These are phyloP conservation scores for Lyophyllum atratum DNA, from an alignment of 768 basidiomycete genomes.

Conservation along the genomic window DNA sequence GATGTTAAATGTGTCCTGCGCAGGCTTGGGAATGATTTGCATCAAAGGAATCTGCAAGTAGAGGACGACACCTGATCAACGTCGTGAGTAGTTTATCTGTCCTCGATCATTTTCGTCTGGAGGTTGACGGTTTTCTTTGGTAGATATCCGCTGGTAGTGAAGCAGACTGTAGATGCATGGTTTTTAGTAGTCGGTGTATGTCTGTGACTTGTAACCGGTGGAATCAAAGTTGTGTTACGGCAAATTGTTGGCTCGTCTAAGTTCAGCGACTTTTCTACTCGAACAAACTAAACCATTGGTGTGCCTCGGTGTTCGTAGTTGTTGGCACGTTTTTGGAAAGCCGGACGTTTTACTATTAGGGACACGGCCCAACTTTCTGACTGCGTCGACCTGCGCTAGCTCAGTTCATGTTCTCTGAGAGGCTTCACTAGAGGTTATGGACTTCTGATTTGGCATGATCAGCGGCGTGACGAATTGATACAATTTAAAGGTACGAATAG, in stretches of 20 bases:
- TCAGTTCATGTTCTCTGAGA: no score
- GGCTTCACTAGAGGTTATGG: no score
- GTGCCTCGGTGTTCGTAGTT: no score
- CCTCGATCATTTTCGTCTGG: background rate
- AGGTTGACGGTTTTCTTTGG: background rate
- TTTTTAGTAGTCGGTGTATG: background rate
- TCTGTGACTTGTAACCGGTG: background rate
- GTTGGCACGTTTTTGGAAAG: no score
- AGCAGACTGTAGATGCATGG: background rate
- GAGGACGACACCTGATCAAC: background rate
- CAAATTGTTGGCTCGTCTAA: background rate
- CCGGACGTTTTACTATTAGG: no score
- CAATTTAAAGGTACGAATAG: no score
- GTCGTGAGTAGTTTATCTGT: background rate
- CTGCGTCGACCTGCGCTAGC: no score
- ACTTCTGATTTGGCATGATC: no score
- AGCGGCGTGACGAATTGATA: no score
- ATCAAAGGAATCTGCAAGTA: background rate
- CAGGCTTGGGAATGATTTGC: background rate
- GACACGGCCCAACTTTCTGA: no score
- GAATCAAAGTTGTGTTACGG: background rate
- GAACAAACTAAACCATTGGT: no score
- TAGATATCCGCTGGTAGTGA: background rate
- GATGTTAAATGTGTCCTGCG: background rate
- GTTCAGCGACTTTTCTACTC: no score